Evolutionary conservation across 345 rosid species (phyloP), one percentile per base, ranked within the genome.

Genomic region (Eucalyptus viminalis): DNA sequence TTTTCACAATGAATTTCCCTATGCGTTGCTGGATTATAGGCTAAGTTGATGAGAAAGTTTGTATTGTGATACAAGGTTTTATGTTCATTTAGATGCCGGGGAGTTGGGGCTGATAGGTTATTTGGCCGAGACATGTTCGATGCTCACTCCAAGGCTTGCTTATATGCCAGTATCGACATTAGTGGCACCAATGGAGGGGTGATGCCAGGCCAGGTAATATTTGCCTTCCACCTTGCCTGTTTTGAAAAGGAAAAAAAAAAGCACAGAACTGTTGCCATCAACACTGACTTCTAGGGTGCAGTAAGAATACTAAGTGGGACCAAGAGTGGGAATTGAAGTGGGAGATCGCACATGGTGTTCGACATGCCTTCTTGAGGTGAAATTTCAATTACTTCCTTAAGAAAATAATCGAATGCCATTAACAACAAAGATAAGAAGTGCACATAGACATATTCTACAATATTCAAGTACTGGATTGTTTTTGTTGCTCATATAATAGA

Each of bases 241-340:
- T n/a, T n/a, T n/a, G n/a, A n/a, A n/a, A n/a, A n/a, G n/a, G n/a
- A n/a, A n/a, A n/a, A n/a, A n/a, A n/a, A n/a, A n/a, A n/a, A n/a
- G n/a, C n/a, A n/a, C n/a, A n/a, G n/a, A n/a, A n/a, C n/a, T n/a
- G n/a, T n/a, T n/a, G n/a, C n/a, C n/a, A n/a, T n/a, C n/a, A n/a
- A n/a, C n/a, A n/a, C n/a, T n/a, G n/a, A n/a, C n/a, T n/a, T n/a
- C n/a, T n/a, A n/a, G n/a, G n/a, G n/a, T n/a, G n/a, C 93, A 96
- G 98, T 96, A 98, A 98, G 99, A 97, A 89, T 97, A 94, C 93
- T 99, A 97, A 92, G 99, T 96, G 17, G 99, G 99, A 81, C 99
- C 99, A 7, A 97, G 98, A 72, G 97, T 97, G 34, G 99, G 99
- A 87, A 95, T 97, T 89, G 99, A 97, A 5, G 99, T 98, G 45